A percentile compares a stretch with the other conserved stretches of the same genome.
Conservation (phyloP, 345 rosid genomes). For the Acer yangbiense region DNA sequence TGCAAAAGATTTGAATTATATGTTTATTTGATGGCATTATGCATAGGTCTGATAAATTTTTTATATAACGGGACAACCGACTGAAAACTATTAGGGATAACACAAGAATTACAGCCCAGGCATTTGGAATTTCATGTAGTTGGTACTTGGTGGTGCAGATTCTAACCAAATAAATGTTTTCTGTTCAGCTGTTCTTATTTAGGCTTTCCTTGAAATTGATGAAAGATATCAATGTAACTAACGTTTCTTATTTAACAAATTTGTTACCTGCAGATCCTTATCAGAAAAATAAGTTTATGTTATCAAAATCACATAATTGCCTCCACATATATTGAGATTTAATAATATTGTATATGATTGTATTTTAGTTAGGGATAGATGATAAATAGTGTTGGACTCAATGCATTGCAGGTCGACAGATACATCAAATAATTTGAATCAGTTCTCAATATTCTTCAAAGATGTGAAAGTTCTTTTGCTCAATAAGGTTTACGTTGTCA, state of each 20-base stretch:
- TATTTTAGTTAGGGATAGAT: background rate
- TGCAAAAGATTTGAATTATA: background rate
- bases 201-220: background rate
- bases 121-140: background rate
- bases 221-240: background rate
- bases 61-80: background rate
- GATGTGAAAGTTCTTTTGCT: conserved; percentile 66
- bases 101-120: background rate
- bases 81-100: background rate
- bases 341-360: background rate
- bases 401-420: conserved; percentile 37
- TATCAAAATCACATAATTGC: background rate
- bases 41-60: background rate
- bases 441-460: conserved; percentile 54
- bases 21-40: background rate
- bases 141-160: background rate
- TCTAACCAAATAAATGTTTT: background rate
- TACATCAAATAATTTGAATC: conserved; percentile 30
- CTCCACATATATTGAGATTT: background rate
- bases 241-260: background rate
- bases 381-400: background rate
- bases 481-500: conserved; percentile 70
- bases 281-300: background rate
- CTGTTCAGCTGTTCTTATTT: background rate
- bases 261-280: background rate